Percentiles rank a stretch among this genome's conserved stretches.
phyloP scores from a whole-genome alignment of 2,329 filamentous ascomycete genomes.

The Aspergillus fumigatiaffinis region DNA sequence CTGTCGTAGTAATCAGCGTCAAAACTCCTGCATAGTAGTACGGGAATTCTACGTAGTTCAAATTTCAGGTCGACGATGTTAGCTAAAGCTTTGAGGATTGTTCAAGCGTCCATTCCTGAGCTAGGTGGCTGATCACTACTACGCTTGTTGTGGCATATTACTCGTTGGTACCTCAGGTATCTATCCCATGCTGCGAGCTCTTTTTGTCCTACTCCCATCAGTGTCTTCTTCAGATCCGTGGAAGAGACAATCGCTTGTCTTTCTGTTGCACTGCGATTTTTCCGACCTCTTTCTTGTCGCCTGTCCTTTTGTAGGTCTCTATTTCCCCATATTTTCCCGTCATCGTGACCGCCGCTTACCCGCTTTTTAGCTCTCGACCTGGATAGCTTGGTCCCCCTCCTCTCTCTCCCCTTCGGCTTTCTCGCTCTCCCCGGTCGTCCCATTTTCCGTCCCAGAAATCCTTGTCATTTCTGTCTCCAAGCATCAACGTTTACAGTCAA shows the following conservation, averaged over 20 bases:
- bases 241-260: background rate
- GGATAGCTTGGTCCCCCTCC: background rate
- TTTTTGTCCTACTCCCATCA: slow-evolving; percentile 1
- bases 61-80: background rate
- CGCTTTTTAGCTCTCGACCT: background rate
- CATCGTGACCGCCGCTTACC: background rate
- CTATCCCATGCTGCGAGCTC: background rate
- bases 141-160: too few relatives aligned
- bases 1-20: background rate
- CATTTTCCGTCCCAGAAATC: background rate
- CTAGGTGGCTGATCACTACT: background rate
- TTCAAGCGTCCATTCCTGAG: background rate
- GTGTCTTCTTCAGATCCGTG: background rate
- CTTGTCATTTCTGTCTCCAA: background rate
- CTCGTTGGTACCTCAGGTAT: background rate
- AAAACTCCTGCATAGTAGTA: background rate
- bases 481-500: background rate
- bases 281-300: background rate
- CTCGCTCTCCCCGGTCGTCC: background rate
- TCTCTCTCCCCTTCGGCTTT: background rate
- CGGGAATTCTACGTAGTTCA: background rate
- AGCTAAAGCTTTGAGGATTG: background rate
- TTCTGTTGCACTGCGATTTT: background rate
- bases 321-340: slow-evolving; percentile 2
- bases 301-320: background rate